phyloP scores from a whole-genome alignment of 1,139 yeast genomes.

The Meyerozyma carpophila region DNA sequence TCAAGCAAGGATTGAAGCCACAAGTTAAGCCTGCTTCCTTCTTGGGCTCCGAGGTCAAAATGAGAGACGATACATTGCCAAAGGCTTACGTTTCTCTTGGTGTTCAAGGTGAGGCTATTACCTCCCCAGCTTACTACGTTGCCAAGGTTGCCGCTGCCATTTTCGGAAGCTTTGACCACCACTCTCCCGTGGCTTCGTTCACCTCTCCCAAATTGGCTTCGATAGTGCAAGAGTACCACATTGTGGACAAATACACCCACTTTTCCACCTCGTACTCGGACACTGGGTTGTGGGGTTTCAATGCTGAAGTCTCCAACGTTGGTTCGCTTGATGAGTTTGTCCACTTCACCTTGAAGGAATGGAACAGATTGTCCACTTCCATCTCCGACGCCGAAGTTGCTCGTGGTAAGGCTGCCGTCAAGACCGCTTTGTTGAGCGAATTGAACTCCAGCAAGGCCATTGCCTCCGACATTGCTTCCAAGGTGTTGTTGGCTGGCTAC shows the following conservation, averaged over 20 bases:
- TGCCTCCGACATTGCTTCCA: constrained; percentile 55
- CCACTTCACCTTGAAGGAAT: constrained; percentile 76
- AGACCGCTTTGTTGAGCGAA: constrained; percentile 50
- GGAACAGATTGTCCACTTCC: constrained; percentile 78
- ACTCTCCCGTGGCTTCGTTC: constrained; percentile 52
- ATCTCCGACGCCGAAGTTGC: constrained; percentile 73
- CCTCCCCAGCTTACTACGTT: constrained; percentile 60
- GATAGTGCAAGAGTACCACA: constrained; percentile 64
- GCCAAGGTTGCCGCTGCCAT: constrained; percentile 72
- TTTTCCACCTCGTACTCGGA: constrained; percentile 69
- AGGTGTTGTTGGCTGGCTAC: constrained; percentile 57
- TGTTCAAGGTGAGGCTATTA: constrained; percentile 61
- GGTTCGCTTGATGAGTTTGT: constrained; percentile 63
- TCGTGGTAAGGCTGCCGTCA: constrained; percentile 68
- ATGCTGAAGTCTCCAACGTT: constrained; percentile 58
- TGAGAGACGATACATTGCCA: constrained; percentile 83
- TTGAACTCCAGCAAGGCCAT: constrained; percentile 44
- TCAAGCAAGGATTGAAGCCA: constrained; percentile 54
- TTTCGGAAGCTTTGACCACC: constrained; percentile 55
- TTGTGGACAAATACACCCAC: constrained; percentile 67
- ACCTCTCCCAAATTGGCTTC: constrained; percentile 85
- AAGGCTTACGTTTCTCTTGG: constrained; percentile 74
- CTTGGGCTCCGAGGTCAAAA: constrained; percentile 80
- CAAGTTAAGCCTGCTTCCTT: constrained; percentile 50
- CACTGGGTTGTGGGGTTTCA: constrained; percentile 80